Evolutionary conservation across 176 grass and related monocot species (phyloP).

Genomic region (Ananas comosus): DNA sequence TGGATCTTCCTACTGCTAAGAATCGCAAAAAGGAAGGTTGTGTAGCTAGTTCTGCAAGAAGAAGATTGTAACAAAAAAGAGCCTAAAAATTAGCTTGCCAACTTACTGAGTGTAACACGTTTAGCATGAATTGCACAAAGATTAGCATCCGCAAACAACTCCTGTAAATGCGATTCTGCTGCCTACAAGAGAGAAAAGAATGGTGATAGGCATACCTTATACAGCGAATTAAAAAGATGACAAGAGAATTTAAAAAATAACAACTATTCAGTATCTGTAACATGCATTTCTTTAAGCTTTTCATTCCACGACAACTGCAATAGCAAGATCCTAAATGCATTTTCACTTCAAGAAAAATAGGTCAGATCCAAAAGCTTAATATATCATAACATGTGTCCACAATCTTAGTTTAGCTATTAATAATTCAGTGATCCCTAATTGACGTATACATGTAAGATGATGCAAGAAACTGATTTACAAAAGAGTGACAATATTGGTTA

Average conservation of each 20-base stretch:
- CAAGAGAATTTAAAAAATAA: no score
- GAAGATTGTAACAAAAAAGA: background rate
- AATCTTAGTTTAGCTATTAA: no score
- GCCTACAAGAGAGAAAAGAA: conserved; percentile 6
- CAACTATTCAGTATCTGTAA: no score
- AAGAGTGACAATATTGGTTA: no score
- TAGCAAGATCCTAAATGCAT: background rate
- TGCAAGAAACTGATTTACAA: no score
- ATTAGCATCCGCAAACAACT: conserved; percentile 19
- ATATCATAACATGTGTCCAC: no score
- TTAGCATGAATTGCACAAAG: conserved; percentile 21
- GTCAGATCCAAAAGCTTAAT: background rate
- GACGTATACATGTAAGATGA: no score
- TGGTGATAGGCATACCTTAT: no score
- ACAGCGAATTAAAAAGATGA: no score
- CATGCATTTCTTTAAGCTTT: background rate
- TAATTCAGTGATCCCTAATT: no score
- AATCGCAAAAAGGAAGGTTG: no score
- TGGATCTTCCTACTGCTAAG: no score
- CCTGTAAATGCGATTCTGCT: conserved; percentile 6
- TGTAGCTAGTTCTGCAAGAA: background rate
- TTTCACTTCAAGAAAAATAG: background rate
- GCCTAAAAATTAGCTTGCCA: background rate
- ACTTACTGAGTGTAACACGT: conserved; percentile 28
- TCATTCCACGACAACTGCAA: background rate